A percentile compares a stretch with the other conserved stretches of the same genome.
Conservation (phyloP, 2,329 filamentous ascomycete species). For the Stachybotrys chlorohalonatus region DNA sequence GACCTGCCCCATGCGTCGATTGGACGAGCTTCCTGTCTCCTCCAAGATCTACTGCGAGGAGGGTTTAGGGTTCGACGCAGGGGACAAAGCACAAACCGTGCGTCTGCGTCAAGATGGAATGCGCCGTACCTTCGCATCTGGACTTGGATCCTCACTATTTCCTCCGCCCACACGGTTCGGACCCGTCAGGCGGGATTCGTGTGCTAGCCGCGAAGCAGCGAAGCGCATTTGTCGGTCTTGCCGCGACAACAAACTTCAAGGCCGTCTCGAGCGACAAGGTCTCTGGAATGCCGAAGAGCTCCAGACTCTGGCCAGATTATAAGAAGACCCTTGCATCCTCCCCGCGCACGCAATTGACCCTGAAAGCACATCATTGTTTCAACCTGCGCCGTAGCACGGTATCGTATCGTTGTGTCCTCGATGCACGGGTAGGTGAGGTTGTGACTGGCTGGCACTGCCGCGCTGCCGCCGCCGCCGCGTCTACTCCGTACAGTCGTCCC, state of each 20-base stretch:
- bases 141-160: not conserved
- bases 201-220: not conserved
- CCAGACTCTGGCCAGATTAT: not conserved
- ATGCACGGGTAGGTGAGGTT: not conserved
- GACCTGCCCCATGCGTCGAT: not conserved
- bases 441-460: not conserved
- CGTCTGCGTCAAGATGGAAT: not conserved
- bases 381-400: not conserved
- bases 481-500: not conserved
- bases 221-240: not conserved
- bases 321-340: not conserved
- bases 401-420: not conserved
- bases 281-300: not conserved
- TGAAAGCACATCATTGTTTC: not conserved
- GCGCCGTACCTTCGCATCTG: not conserved
- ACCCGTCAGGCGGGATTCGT: not conserved
- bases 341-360: not conserved
- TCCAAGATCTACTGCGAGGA: not conserved
- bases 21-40: not conserved
- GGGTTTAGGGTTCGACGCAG: not conserved
- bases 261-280: not conserved
- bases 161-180: not conserved
- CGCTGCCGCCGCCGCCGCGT: no score
- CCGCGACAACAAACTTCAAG: not conserved
- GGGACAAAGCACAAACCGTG: not conserved